Base-by-base conservation (phyloP, 306 rosid species). In the Abrus pulchellus region DNA sequence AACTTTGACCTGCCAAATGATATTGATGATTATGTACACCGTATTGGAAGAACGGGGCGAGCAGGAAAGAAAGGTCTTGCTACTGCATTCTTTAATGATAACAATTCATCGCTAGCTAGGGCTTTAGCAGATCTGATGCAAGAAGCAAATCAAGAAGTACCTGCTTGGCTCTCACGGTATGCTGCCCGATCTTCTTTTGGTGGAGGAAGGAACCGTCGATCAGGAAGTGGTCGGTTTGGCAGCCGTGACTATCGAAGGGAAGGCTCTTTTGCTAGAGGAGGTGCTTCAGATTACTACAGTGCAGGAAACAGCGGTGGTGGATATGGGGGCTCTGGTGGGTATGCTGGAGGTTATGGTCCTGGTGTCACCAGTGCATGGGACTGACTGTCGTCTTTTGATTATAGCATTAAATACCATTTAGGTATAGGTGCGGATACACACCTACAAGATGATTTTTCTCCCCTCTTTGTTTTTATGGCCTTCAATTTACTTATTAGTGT, bases 1-100 rank as follows among this genome's bases (percentile, higher is more conserved):
- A 92, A 92, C 84, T 92, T 92, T 63, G 97, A 92, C 87, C 92
- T 92, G 36, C 97, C 97, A 6, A 92, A 92, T 72, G 97, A 92
- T 83, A 92, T 92, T 76, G 97, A 92, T 79, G 97, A 92, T 82
- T 92, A 92, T 76, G 97, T 92, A 28, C 97, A 92, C 56, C 94
- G 97, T 5, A 92, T 90, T 70, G 97, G 97, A 70, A 89, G 97
- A 33, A 92, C 97, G 43, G 97, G 97, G 20, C 86, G 97, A 84
- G 97, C 97, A 60, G 97, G 97, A 44, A 92, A 92, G 81, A 72
- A 88, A 47, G 97, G 97, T 40, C 82, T 92, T 49, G 97, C 97
- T 4, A 92, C 97, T 64, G 97, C 94, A 30, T 92, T 92, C 77
- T 92, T 92, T 71, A 92, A 90, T 49, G 97, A 92, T 60, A 92